A percentile compares a stretch with the other conserved stretches of the same genome.
Conservation (phyloP, 164 flowering plant species). For the Protea cynaroides region DNA sequence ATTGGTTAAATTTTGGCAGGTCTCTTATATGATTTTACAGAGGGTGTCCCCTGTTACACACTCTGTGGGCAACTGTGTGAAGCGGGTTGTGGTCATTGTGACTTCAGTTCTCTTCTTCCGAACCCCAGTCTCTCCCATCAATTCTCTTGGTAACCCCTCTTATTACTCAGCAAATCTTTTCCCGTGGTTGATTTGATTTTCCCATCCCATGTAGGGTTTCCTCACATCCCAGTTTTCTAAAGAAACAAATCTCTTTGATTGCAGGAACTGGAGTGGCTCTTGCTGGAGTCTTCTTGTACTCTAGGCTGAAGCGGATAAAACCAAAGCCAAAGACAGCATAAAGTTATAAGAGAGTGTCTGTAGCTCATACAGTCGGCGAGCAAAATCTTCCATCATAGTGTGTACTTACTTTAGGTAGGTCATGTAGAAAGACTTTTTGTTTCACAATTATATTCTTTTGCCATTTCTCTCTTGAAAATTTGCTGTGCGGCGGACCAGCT, state of each 20-base stretch:
- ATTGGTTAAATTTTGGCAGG: constrained; percentile 43
- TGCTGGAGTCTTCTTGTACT: constrained; percentile 89
- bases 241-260: constrained; percentile 6
- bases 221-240: not conserved
- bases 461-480: constrained; percentile 4
- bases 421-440: not conserved
- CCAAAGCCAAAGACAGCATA: constrained; percentile 59
- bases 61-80: constrained; percentile 93
- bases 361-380: too few relatives aligned
- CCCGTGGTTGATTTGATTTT: not conserved
- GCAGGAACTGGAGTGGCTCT: constrained; percentile 92
- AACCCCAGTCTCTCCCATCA: constrained; percentile 75
- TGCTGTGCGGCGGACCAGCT: not conserved
- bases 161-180: not conserved
- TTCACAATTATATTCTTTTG: constrained; percentile 9
- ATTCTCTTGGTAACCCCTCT: constrained; percentile 58
- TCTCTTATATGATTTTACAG: constrained; percentile 85
- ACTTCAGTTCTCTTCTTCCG: constrained; percentile 84
- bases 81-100: constrained; percentile 93
- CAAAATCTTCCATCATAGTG: not conserved
- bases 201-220: too few relatives aligned
- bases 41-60: constrained; percentile 97
- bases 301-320: constrained; percentile 80
- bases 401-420: constrained; percentile 1
- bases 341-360: not conserved